Percentiles rank a stretch among this genome's conserved stretches.
These are phyloP conservation scores for Tulasnella sp. DNA, from an alignment of 768 basidiomycete genomes.

Conservation along the genomic window DNA sequence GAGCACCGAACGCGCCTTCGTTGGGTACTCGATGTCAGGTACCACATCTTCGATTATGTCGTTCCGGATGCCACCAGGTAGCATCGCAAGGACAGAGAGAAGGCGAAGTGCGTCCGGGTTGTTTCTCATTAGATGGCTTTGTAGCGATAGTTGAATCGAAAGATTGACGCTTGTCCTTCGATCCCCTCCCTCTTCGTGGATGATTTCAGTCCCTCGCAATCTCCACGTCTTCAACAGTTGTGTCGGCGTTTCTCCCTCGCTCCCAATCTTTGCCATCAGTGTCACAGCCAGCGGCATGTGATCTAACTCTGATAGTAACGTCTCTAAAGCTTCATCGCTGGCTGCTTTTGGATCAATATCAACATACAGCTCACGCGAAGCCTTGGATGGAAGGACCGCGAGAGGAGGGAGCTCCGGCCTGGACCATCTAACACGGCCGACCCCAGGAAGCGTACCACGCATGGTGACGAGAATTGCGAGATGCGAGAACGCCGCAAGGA, in stretches of 20 bases:
- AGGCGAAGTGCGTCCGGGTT: constrained; percentile 22
- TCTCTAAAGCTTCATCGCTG: constrained; percentile 22
- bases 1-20: no score
- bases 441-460: constrained; percentile 19
- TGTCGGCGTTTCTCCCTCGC: constrained; percentile 8
- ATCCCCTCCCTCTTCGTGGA: neutral
- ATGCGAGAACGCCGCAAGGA: constrained; percentile 24
- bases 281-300: constrained; percentile 30
- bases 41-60: neutral
- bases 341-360: constrained; percentile 21
- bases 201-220: neutral
- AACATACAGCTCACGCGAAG: constrained; percentile 20
- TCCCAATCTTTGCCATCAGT: constrained; percentile 27
- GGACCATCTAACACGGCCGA: constrained; percentile 9
- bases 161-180: constrained; percentile 21
- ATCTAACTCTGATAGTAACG: constrained; percentile 24
- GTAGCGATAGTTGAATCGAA: constrained; percentile 23
- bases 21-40: neutral
- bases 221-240: constrained; percentile 12
- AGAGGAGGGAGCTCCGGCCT: neutral
- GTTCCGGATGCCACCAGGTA: constrained; percentile 23
- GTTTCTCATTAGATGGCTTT: constrained; percentile 19
- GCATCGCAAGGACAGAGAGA: constrained; percentile 23
- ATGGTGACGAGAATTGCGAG: constrained; percentile 31
- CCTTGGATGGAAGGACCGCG: neutral